Evolutionary conservation across 768 basidiomycete genomes (phyloP), one percentile per base, ranked within the genome.

Genomic region (Galerina marginata): DNA sequence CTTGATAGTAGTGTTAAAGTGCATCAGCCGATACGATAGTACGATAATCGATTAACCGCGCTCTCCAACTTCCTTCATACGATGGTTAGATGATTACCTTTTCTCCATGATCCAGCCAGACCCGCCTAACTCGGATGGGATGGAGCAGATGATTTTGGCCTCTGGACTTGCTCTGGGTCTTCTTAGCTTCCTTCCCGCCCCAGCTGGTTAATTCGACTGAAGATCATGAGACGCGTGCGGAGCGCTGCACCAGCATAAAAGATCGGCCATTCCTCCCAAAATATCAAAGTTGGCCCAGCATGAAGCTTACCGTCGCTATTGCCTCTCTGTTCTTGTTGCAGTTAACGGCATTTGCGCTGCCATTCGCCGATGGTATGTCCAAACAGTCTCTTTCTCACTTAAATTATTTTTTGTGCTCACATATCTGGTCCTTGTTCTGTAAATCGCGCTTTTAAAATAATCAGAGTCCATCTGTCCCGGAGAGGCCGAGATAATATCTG

Each of bases 401-500:
- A 2, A 11, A 12, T 7, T n/a, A 36, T 23, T 4, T 11, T 15
- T 42, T 12, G 38, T 25, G 9, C 6, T 20, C 25, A 12, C 4
- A n/a, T 9, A 10, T 6, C 12, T 29, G 23, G 11, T 40, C 11
- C 11, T 16, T 40, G 2, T 33, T 33, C 29, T 33, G 29, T 33
- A 33, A 33, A 33, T 33, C 29, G 4, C 29, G 29, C 29, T 4
- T 1, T 33, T 33, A 33, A 33, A 33, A 33, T 33, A 7, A 4
- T 33, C 60, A 62, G 61, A 62, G 45, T 42, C 58, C 9, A 25
- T 61, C 37, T 60, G 58, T 43, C 39, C 26, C 37, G 65, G 59
- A 9, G 54, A 56, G 39, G 43, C 38, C 14, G 51, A 56, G 26
- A 54, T 58, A n/a, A 20, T 73, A 39, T 68, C 71, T 3, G 69